These are phyloP conservation scores for Hawksworthiomyces lignivorus DNA, from an alignment of 2,329 filamentous ascomycete genomes.

Conservation along the genomic window DNA sequence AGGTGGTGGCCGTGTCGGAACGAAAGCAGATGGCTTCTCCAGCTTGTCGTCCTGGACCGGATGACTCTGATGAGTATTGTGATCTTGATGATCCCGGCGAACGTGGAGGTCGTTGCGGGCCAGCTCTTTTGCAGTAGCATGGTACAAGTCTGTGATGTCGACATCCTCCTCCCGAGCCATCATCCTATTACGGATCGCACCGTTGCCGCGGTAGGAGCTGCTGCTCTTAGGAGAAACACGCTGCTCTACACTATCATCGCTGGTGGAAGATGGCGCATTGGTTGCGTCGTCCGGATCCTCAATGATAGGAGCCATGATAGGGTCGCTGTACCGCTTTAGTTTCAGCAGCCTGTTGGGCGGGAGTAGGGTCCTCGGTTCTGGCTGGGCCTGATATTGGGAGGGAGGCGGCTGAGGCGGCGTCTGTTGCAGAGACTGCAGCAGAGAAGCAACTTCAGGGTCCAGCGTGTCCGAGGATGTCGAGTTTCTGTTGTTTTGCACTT, in stretches of 20 bases:
- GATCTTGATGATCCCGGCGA: no score
- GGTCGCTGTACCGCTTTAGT: slow-evolving; percentile 11
- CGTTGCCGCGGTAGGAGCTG: background rate
- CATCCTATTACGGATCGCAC: background rate
- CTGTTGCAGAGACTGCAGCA: slow-evolving; percentile 7
- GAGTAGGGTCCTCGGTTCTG: background rate
- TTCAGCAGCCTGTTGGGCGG: slow-evolving; percentile 7
- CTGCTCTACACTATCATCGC: no score
- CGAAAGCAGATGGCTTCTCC: no score
- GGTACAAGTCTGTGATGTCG: slow-evolving; percentile 17
- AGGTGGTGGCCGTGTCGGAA: slow-evolving; percentile 6
- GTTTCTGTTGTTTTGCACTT: no score
- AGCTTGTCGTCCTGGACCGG: no score
- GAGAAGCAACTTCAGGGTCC: background rate
- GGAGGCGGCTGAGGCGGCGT: slow-evolving; percentile 1
- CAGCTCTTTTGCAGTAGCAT: slow-evolving; percentile 17
- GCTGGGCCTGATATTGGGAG: background rate
- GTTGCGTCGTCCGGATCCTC: slow-evolving; percentile 11
- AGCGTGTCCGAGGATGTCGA: slow-evolving; percentile 5
- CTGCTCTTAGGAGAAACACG: no score
- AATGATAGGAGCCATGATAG: slow-evolving; percentile 12
- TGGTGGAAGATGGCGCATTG: background rate
- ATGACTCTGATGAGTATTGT: no score
- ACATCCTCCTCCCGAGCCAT: no score
- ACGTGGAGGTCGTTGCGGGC: slow-evolving; percentile 9